phyloP scores from a whole-genome alignment of 2,329 filamentous ascomycete species.

The Penicillium aurantiogriseum region DNA sequence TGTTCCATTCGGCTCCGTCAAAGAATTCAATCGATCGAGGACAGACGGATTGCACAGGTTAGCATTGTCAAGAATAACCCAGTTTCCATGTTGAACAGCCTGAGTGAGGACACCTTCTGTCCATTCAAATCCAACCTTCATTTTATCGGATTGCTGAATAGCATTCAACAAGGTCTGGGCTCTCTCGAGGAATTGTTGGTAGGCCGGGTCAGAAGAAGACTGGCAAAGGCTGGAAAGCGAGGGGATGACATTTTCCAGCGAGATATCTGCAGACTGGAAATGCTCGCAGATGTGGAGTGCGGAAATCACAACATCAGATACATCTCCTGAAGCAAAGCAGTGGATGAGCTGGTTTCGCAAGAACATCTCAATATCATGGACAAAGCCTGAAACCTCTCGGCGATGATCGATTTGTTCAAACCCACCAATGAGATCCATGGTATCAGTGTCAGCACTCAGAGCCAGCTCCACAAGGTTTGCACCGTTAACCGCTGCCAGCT shows the following conservation, averaged over 20 bases:
- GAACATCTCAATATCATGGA: conserved; percentile 54
- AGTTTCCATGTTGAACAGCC: conserved; percentile 79
- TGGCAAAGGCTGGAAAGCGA: conserved; percentile 37
- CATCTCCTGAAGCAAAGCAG: conserved; percentile 26
- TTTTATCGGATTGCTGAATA: conserved; percentile 60
- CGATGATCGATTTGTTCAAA: conserved; percentile 91
- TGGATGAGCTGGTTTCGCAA: conserved; percentile 47
- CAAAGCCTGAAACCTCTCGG: conserved; percentile 64
- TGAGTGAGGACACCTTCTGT: conserved; percentile 88
- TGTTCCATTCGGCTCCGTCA: conserved; percentile 85
- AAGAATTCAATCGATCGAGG: conserved; percentile 86
- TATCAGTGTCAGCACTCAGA: conserved; percentile 92
- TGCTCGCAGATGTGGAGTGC: conserved; percentile 36
- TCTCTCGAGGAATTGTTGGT: conserved; percentile 51
- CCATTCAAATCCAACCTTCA: conserved; percentile 83
- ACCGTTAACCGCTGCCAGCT: conserved; percentile 76
- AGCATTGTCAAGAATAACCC: conserved; percentile 94
- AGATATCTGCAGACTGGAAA: conserved; percentile 29
- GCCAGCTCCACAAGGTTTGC: conserved; percentile 76
- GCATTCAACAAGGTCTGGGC: conserved; percentile 53
- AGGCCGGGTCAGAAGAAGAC: conserved; percentile 47
- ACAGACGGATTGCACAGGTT: conserved; percentile 96
- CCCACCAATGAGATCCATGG: conserved; percentile 94
- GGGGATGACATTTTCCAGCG: conserved; percentile 32
- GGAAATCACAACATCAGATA: conserved; percentile 20